A percentile compares a stretch with the other conserved stretches of the same genome.
Conservation (phyloP, 2,329 filamentous ascomycete species). For the Fusarium longipes region DNA sequence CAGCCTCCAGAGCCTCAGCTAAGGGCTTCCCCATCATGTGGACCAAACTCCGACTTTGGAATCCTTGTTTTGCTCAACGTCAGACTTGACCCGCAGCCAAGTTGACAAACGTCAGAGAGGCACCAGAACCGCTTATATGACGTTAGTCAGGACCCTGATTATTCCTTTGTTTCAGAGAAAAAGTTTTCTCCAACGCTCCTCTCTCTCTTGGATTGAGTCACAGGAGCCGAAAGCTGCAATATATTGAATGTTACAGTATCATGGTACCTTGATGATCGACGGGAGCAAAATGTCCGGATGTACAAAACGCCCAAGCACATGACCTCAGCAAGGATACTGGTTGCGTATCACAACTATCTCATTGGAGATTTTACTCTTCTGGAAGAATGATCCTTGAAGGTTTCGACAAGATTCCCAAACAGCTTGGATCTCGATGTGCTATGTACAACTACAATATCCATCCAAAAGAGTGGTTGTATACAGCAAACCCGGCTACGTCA, state of each 20-base stretch:
- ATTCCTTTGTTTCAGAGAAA: not conserved
- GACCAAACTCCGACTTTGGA: slow-evolving; percentile 2
- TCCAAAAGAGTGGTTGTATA: not conserved
- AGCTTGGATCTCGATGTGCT: slow-evolving; percentile 27
- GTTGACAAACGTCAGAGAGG: slow-evolving; percentile 2
- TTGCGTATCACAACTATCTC: not conserved
- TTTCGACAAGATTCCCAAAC: slow-evolving; percentile 6
- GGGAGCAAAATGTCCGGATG: slow-evolving; percentile 34
- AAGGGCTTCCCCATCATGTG: slow-evolving; percentile 6
- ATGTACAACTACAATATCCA: not conserved
- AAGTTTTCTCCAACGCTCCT: not conserved
- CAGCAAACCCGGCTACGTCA: slow-evolving; percentile 27
- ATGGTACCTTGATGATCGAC: not conserved
- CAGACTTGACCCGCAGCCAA: slow-evolving; percentile 8
- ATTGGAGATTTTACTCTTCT: slow-evolving; percentile 6
- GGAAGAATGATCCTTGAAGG: slow-evolving; percentile 12
- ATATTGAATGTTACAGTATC: not conserved
- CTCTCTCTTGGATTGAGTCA: not conserved
- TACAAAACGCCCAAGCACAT: not conserved
- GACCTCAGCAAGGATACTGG: slow-evolving; percentile 2
- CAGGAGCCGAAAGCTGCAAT: not conserved
- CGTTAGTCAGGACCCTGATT: slow-evolving; percentile 17
- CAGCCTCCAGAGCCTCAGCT: slow-evolving; percentile 1
- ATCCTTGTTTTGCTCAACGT: slow-evolving; percentile 12
- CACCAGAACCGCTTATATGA: slow-evolving; percentile 26